These are phyloP conservation scores for Trametes punicea DNA, from an alignment of 768 basidiomycete species.

Conservation along the genomic window DNA sequence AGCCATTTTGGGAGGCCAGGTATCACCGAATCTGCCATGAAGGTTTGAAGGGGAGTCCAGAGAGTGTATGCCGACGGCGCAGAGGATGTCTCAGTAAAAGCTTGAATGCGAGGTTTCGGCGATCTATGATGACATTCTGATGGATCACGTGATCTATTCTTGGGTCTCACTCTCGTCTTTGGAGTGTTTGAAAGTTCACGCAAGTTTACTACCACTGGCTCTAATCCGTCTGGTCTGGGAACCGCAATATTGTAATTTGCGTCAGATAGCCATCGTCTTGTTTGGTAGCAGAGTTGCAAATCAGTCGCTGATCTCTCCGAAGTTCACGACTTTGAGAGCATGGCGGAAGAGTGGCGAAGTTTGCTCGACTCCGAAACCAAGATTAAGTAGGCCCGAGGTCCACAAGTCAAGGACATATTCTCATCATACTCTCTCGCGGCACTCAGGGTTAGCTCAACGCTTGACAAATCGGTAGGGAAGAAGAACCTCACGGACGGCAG, in stretches of 20 bases:
- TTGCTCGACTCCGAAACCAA: slow-evolving; percentile 43
- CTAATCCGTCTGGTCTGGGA: too few species aligned
- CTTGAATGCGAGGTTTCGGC: background rate
- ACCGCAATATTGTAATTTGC: too few species aligned
- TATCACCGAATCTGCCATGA: slow-evolving; percentile 5
- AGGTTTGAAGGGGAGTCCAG: background rate
- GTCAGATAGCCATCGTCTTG: too few species aligned
- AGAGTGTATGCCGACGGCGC: background rate
- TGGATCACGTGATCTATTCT: background rate
- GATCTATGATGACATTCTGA: background rate
- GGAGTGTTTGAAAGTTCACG: too few species aligned
- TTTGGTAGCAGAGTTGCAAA: too few species aligned
- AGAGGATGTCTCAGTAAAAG: background rate
- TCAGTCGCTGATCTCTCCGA: too few species aligned
- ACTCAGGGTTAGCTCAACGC: slow-evolving; percentile 79
- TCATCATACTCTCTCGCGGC: slow-evolving; percentile 5
- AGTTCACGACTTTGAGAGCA: too few species aligned
- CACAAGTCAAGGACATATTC: background rate
- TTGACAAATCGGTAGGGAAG: slow-evolving; percentile 72
- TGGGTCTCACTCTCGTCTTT: background rate
- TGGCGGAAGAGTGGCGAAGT: slow-evolving; percentile 22
- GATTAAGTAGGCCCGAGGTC: slow-evolving; percentile 43
- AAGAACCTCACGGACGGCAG: slow-evolving; percentile 65
- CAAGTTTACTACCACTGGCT: too few species aligned
- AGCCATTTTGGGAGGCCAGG: slow-evolving; percentile 27